phyloP scores from a whole-genome alignment of 352 stramenopile species.

The Achlya hypogyna region DNA sequence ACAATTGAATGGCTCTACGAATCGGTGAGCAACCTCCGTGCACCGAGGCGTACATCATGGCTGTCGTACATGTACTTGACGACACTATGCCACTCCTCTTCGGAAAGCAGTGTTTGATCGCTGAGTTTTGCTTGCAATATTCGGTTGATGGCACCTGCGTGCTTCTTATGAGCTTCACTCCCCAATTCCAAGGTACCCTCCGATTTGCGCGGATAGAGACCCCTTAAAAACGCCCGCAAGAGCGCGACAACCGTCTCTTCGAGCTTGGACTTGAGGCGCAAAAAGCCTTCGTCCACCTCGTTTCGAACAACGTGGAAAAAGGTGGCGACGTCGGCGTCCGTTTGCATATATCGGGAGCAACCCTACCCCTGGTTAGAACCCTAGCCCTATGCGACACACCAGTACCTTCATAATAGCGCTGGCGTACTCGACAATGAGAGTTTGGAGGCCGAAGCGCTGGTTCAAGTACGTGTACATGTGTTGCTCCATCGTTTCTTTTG shows the following conservation, averaged over 20 bases:
- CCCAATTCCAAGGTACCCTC: conserved; percentile 50
- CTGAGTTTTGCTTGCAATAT: conserved; percentile 21
- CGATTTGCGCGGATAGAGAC: conserved; percentile 50
- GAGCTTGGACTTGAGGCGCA: conserved; percentile 65
- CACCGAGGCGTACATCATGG: conserved; percentile 1
- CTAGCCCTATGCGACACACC: not conserved
- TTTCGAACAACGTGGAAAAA: conserved; percentile 71
- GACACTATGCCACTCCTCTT: conserved; percentile 16
- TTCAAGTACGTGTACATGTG: conserved; percentile 86
- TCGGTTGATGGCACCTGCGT: not conserved
- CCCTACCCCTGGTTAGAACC: conserved; percentile 16
- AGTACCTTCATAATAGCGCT: conserved; percentile 63
- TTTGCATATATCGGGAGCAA: conserved; percentile 32
- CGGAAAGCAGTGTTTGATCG: not conserved
- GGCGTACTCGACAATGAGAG: conserved; percentile 70
- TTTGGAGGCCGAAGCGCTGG: conserved; percentile 69
- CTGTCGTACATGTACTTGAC: conserved; percentile 20
- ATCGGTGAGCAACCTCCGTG: not conserved
- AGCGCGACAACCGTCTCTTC: conserved; percentile 64
- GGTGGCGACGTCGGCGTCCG: conserved; percentile 66
- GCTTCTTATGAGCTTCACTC: conserved; percentile 20
- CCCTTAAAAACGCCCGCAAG: conserved; percentile 59
- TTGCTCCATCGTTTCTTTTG: conserved; percentile 80
- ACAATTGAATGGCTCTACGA: not conserved
- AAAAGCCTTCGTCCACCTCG: conserved; percentile 73